These are phyloP conservation scores for Bifiguratus adelaidae DNA, from an alignment of 192 early-diverging fungal species.

Conservation along the genomic window DNA sequence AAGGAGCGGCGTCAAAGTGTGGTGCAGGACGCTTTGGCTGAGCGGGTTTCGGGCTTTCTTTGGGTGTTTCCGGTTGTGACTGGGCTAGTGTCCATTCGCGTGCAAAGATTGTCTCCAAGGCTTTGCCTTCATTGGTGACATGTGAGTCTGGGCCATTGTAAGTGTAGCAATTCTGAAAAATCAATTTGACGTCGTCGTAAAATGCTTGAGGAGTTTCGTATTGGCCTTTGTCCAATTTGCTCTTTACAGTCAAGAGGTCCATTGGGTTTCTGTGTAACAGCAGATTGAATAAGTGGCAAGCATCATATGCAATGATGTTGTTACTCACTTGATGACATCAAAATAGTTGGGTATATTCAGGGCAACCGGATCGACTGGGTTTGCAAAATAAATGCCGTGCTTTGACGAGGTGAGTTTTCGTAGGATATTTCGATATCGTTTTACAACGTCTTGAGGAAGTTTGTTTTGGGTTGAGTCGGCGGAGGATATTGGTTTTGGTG, in stretches of 20 bases:
- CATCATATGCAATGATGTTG: too few relatives aligned
- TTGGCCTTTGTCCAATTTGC: slow-evolving; percentile 38
- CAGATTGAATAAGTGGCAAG: too few relatives aligned
- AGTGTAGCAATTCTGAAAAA: slow-evolving; percentile 57
- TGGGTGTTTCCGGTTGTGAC: neutral
- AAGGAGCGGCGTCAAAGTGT: neutral
- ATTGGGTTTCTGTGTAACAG: too few relatives aligned
- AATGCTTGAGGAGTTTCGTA: slow-evolving; percentile 39
- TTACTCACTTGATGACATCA: slow-evolving; percentile 56
- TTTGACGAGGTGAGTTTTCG: too few relatives aligned
- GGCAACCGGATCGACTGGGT: slow-evolving; percentile 66
- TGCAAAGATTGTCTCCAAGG: slow-evolving; percentile 28
- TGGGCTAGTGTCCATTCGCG: slow-evolving; percentile 11
- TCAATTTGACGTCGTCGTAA: slow-evolving; percentile 39
- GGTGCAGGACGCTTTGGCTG: neutral
- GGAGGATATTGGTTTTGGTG: too few relatives aligned
- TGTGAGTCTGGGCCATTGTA: slow-evolving; percentile 43
- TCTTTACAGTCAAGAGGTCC: slow-evolving; percentile 58
- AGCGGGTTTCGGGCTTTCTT: neutral
- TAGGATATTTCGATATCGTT: too few relatives aligned
- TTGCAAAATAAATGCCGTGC: too few relatives aligned
- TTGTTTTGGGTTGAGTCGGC: too few relatives aligned
- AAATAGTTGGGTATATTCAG: slow-evolving; percentile 61
- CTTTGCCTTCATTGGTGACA: slow-evolving; percentile 37
- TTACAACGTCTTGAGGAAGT: too few relatives aligned